These are phyloP conservation scores for Citrus inodora DNA, from an alignment of 345 rosid species.

Conservation along the genomic window DNA sequence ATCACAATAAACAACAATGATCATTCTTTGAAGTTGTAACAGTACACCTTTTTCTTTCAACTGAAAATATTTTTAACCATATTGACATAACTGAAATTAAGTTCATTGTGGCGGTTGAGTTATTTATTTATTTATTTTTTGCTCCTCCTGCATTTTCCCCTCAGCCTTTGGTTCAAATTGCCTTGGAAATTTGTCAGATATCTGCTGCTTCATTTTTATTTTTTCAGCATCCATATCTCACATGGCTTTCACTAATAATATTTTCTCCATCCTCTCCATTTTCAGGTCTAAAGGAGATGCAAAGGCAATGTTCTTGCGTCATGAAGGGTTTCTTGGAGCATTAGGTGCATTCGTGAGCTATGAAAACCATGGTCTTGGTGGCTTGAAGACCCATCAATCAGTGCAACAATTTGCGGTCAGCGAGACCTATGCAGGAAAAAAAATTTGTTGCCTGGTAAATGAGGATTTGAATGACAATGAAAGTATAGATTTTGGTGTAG, in stretches of 20 bases:
- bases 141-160: neutral
- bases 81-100: neutral
- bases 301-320: conserved; percentile 74
- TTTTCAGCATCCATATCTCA: neutral
- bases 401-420: conserved; percentile 7
- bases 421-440: conserved; percentile 19
- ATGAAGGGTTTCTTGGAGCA: conserved; percentile 92
- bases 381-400: conserved; percentile 13
- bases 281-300: conserved; percentile 90
- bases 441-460: conserved; percentile 17
- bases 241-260: neutral
- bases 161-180: neutral
- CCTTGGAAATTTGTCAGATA: neutral
- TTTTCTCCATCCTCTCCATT: neutral
- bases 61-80: neutral
- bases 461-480: conserved; percentile 27
- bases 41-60: neutral
- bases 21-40: neutral
- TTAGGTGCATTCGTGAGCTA: conserved; percentile 71
- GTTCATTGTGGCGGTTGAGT: neutral
- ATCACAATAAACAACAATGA: neutral
- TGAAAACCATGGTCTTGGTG: conserved; percentile 28
- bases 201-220: neutral
- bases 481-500: conserved; percentile 28
- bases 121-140: neutral